Base-by-base conservation (phyloP, 331 rosid genomes). In the Phaseolus coccineus region DNA sequence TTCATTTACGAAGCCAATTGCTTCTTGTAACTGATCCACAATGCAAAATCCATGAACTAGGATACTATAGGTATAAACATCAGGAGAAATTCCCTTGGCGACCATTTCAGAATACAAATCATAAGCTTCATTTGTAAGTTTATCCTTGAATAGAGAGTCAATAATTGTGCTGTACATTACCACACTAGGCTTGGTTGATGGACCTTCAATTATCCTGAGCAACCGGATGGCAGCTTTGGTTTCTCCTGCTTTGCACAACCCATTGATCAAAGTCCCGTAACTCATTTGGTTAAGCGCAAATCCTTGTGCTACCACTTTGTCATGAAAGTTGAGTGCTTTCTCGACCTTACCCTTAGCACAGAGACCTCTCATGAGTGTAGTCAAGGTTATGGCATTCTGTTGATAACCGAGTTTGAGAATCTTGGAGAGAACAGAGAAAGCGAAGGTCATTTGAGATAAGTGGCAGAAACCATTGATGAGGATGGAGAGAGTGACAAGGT, bases 371-470 rank as follows among this genome's bases (percentile, higher is more conserved):
- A 80, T 70, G 3, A 53, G 59, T 19, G 59, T 31, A 31, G 35
- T 53, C 1, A 53, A 19, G 59, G 28, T 19, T n/a, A 53, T 31
- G 9, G 64, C 65, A 35, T 64, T 4, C 0, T 82, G 85, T 3
- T 47, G 16, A 33, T 16, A 55, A 64, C 82, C 84, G 44, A 11
- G 15, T 24, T 76, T 84, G 15, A 80, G 2, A 35, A 84, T 70
- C 37, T 71, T 76, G 3, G 64, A 6, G 0, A 35, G 4, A 0
- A 35, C 19, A 33, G 84, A 80, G 63, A 84, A 84, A 5, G 82
- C 79, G 4, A 66, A 55, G 4, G 4, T 52, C 12, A 84, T 11
- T 19, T 19, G 22, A 19, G 22, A 19, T 19, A 19, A 19, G 22
- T 19, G 22, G 22, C 22, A 19, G 22, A 33, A 33, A 33, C 84